These are phyloP conservation scores for Elsinoe perseae DNA, from an alignment of 2,329 filamentous ascomycete species.

Conservation along the genomic window DNA sequence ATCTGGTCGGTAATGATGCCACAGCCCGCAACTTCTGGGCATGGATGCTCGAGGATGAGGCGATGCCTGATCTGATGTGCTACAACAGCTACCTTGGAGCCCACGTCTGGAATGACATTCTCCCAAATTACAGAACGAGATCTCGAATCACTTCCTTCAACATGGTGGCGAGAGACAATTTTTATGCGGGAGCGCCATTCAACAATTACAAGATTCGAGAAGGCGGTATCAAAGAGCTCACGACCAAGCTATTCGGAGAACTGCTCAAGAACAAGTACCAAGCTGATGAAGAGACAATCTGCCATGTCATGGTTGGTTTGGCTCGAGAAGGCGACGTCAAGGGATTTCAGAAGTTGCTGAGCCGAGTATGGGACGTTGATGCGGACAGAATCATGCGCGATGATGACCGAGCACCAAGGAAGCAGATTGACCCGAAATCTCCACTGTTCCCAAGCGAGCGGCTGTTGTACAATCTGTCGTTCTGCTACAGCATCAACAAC, in stretches of 20 bases:
- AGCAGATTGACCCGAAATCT: slow-evolving; percentile 40
- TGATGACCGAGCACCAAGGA: slow-evolving; percentile 26
- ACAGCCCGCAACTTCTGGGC: slow-evolving; percentile 43
- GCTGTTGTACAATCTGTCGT: slow-evolving; percentile 59
- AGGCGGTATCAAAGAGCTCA: slow-evolving; percentile 26
- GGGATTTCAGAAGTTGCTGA: slow-evolving; percentile 42
- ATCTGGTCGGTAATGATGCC: slow-evolving; percentile 38
- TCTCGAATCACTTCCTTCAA: slow-evolving; percentile 32
- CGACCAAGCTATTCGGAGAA: slow-evolving; percentile 37
- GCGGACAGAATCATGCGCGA: slow-evolving; percentile 34
- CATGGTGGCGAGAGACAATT: slow-evolving; percentile 20
- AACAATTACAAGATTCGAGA: slow-evolving; percentile 24
- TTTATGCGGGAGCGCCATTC: slow-evolving; percentile 18
- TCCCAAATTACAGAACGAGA: slow-evolving; percentile 34
- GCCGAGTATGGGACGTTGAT: slow-evolving; percentile 49
- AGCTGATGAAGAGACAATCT: slow-evolving; percentile 47
- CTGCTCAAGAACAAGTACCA: slow-evolving; percentile 41
- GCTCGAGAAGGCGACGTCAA: slow-evolving; percentile 45
- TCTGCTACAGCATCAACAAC: slow-evolving; percentile 60
- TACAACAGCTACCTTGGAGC: slow-evolving; percentile 50
- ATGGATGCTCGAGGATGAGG: slow-evolving; percentile 32
- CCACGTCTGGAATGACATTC: slow-evolving; percentile 37
- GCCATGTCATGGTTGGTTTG: slow-evolving; percentile 46
- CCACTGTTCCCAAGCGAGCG: slow-evolving; percentile 51
- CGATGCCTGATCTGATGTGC: slow-evolving; percentile 42